Base-by-base conservation (phyloP, 257 asterid species). In the Avicennia marina region DNA sequence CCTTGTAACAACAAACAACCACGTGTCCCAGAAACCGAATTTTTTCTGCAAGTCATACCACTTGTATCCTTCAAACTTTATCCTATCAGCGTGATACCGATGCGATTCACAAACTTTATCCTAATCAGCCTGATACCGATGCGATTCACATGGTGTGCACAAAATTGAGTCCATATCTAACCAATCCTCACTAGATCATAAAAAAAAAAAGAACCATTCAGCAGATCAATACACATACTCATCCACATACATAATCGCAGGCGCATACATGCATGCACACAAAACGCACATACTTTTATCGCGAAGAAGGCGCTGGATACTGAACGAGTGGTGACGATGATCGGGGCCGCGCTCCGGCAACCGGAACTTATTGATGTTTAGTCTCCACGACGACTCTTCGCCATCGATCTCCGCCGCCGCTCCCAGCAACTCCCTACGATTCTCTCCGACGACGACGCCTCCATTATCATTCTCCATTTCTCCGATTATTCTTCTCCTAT, bases 361-460 rank as follows among this genome's bases (percentile, higher is more conserved):
- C 18, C 81, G 90, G 68, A 84, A 87, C 76, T 82, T 83, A 16
- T 75, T 63, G 7, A 87, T 65, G 61, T 87, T 58, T 60, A 82
- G 79, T 27, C 83, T 74, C 96, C 96, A 87, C 0, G 41, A 36
- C 41, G 89, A 64, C 40, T 82, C 49, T 2, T 32, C 73, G 36
- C 50, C 75, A 54, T 63, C 74, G 60, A 51, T 59, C 63, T 44
- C 73, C 45, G 39, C 66, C 63, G 63, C 66, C 52, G 72, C 82
- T 44, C 77, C 42, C 50, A 67, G 53, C 69, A 36, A 36, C 10
- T 36, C 41, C 13, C 41, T 8, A 11, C 41, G 41, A 11, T 12
- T 36, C 13, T 36, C 41, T 11, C 13, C 41, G 13, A 36, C 41
- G 2, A 7, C 41, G 10, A 0, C 41, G 2, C 41, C 41, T 8